A percentile compares a stretch with the other conserved stretches of the same genome.
Evolutionary conservation across 768 basidiomycete species (phyloP).

Genomic region (Mrakia gelida): DNA sequence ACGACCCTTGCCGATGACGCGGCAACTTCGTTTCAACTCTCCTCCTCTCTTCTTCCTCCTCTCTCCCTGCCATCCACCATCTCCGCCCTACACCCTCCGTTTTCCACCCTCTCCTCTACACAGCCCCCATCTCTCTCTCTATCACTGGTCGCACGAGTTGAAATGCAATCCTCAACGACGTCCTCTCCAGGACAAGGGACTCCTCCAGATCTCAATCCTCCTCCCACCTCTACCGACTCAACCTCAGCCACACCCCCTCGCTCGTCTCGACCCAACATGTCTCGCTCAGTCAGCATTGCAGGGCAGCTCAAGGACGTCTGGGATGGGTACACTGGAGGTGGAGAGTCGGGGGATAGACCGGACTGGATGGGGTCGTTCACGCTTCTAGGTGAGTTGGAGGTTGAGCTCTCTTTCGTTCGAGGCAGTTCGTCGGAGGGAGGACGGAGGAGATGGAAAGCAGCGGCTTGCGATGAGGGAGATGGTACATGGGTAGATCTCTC

Average conservation of each 20-base stretch:
- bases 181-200: not conserved
- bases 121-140: no score
- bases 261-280: not conserved
- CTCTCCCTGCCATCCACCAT: no score
- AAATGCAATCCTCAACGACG: not conserved
- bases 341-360: conserved; percentile 1
- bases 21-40: no score
- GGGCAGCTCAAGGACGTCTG: not conserved
- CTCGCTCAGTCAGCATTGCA: conserved; percentile 9
- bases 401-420: not conserved
- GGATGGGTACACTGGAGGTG: not conserved
- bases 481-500: no score
- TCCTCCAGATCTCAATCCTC: not conserved
- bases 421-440: no score
- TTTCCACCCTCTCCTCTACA: no score
- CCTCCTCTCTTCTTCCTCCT: no score
- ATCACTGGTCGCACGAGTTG: no score
- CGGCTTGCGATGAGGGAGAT: no score
- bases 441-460: no score
- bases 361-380: conserved; percentile 17
- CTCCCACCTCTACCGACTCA: not conserved
- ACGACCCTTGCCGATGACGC: no score
- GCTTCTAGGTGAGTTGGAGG: not conserved
- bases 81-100: no score
- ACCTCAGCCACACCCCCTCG: not conserved